Evolutionary conservation across 305 asterid genomes (phyloP), one percentile per base, ranked within the genome.

Genomic region (Rubia tinctorum): DNA sequence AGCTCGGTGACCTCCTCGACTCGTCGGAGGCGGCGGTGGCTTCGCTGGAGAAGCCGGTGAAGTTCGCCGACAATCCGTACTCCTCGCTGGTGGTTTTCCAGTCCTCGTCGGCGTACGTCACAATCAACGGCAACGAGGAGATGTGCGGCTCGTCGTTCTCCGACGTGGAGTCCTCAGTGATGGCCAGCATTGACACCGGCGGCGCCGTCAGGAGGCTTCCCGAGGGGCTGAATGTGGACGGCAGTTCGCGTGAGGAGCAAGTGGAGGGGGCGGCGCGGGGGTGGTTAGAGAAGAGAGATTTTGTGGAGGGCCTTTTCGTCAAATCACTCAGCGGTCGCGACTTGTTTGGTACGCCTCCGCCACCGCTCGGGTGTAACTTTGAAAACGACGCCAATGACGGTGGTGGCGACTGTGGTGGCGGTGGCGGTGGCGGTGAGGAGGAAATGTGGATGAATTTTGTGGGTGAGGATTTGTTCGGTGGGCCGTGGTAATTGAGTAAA

Each of bases 141-240:
- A 81, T 88, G 1, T 90, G 96, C 77, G 96, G 96, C 39, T 88
- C 96, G 27, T 88, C 96, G 20, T 90, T 86, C 77, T 86, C 92
- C 44, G 88, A 84, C 75, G 72, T 81, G 73, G 89, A 86, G 18
- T 81, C 91, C 18, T 85, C 96, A 69, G 84, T 84, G 45, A 90
- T 90, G 96, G 96, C 88, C 53, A 88, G 94, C 80, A 37, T 86
- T 64, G 91, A 90, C 79, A 80, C 71, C 81, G 83, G 93, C 27
- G 81, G 86, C 10, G 44, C 66, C 53, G 23, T 81, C 27, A 18
- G 70, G 70, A 63, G 70, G 51, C 17, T 70, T 63, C 15, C 56
- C 22, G 66, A 67, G 40, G 68, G 49, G 73, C 69, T 56, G 40
- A 23, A 61, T 23, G 44, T 77, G 2, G 73, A 75, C 77, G 45